A percentile compares a stretch with the other conserved stretches of the same genome.
phyloP scores from a whole-genome alignment of 2,329 filamentous ascomycete genomes.

The Podosphaera aphanis region DNA sequence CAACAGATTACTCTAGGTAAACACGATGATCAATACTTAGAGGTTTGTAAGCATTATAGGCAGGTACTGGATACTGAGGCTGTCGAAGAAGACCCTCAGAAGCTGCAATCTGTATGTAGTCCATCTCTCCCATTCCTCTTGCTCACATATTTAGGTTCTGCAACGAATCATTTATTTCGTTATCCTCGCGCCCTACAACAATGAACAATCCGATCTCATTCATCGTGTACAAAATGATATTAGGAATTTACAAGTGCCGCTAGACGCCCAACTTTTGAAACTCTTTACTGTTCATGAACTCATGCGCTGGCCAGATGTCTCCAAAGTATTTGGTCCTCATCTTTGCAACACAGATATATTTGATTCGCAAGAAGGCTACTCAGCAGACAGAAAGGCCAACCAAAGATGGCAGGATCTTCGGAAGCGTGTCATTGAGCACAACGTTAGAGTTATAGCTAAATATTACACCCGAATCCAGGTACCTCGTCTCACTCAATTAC shows the following conservation, averaged over 20 bases:
- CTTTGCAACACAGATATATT: conserved; percentile 82
- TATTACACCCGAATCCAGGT: conserved; percentile 97
- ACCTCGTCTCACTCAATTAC: conserved; percentile 65
- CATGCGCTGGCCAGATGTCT: conserved; percentile 93
- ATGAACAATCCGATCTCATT: conserved; percentile 91
- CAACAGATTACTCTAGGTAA: conserved; percentile 91
- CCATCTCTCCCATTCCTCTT: neutral
- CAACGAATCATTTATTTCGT: conserved; percentile 95
- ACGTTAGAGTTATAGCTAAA: conserved; percentile 88
- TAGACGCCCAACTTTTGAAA: conserved; percentile 70
- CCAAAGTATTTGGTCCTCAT: conserved; percentile 70
- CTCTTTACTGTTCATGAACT: conserved; percentile 88
- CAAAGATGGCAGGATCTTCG: conserved; percentile 83
- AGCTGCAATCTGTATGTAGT: conserved; percentile 55
- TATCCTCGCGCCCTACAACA: conserved; percentile 89
- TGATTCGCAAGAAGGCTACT: conserved; percentile 37
- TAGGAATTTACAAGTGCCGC: conserved; percentile 52
- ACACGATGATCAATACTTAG: conserved; percentile 91
- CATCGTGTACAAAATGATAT: conserved; percentile 76
- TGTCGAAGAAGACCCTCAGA: conserved; percentile 69
- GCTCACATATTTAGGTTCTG: conserved; percentile 37
- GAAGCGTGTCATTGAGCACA: conserved; percentile 98
- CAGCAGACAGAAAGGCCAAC: conserved; percentile 56
- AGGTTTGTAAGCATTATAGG: conserved; percentile 93
- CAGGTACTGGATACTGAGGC: conserved; percentile 92